Evolutionary conservation across 2,329 filamentous ascomycete genomes (phyloP).

Genomic region (Ophiostoma piceae): DNA sequence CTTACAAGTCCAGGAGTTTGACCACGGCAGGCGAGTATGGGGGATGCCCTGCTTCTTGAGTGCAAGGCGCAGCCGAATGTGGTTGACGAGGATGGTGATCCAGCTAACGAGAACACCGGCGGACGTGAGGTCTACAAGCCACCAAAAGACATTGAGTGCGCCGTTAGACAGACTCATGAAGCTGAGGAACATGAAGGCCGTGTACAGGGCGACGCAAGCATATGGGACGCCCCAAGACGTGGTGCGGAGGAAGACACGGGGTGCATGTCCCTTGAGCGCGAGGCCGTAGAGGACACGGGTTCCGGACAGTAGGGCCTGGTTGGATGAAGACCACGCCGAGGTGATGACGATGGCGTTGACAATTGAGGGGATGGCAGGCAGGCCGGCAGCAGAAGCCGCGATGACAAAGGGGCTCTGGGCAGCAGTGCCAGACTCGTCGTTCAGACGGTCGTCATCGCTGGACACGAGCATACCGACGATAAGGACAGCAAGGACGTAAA

Average conservation of each 20-base stretch:
- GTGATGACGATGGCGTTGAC: constrained; percentile 74
- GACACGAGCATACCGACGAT: constrained; percentile 66
- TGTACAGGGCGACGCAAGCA: constrained; percentile 42
- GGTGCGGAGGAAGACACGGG: constrained; percentile 50
- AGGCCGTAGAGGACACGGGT: constrained; percentile 56
- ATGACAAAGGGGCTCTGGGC: constrained; percentile 63
- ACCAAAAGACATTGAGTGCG: constrained; percentile 61
- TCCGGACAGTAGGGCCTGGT: constrained; percentile 58
- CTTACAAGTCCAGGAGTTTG: constrained; percentile 52
- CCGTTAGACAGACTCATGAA: constrained; percentile 53
- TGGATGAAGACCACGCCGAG: constrained; percentile 64
- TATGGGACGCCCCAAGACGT: constrained; percentile 52
- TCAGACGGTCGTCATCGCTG: constrained; percentile 53
- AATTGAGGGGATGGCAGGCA: constrained; percentile 62
- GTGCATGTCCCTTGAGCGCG: constrained; percentile 55
- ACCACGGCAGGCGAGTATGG: constrained; percentile 51
- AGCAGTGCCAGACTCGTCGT: constrained; percentile 42
- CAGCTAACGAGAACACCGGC: constrained; percentile 67
- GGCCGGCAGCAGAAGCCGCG: constrained; percentile 61
- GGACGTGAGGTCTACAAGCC: constrained; percentile 66
- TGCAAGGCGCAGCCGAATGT: constrained; percentile 56
- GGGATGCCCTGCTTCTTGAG: constrained; percentile 48
- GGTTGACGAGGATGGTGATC: constrained; percentile 60
- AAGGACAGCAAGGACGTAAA: constrained; percentile 62
- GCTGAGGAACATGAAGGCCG: constrained; percentile 51